Conservation (phyloP, 2,329 filamentous ascomycete species). For the Aspergillus arachidicola region DNA sequence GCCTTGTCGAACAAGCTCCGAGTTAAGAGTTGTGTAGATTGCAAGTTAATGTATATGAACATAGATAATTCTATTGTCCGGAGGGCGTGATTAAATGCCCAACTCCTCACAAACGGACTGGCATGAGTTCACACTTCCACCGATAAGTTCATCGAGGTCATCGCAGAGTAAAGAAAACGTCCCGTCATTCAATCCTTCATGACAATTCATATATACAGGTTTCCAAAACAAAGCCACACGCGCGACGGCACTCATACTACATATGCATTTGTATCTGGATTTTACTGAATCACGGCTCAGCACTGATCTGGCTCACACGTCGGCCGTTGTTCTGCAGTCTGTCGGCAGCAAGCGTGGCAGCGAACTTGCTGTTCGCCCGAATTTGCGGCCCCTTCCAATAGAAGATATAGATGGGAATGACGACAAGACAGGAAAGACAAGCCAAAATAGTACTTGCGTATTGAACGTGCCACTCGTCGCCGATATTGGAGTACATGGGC, state of each 20-base stretch:
- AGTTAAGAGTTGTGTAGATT: too few species aligned
- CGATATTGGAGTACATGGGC: conserved; percentile 65
- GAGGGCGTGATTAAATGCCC: too few species aligned
- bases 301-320: conserved; percentile 27
- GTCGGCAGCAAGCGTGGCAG: conserved; percentile 54
- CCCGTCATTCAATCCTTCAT: not conserved
- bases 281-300: conserved; percentile 8
- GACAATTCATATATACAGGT: not conserved
- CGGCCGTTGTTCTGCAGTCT: conserved; percentile 25
- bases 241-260: too few species aligned
- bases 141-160: too few species aligned
- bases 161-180: not conserved
- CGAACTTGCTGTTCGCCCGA: conserved; percentile 61
- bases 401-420: conserved; percentile 63
- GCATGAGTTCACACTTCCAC: too few species aligned
- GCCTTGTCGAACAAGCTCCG: too few species aligned
- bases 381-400: conserved; percentile 63
- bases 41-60: too few species aligned
- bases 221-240: not conserved
- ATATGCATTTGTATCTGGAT: not conserved
- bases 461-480: conserved; percentile 54
- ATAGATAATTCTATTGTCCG: too few species aligned
- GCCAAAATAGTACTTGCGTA: conserved; percentile 63
- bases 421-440: conserved; percentile 60
- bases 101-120: too few species aligned